Conservation (phyloP, 768 basidiomycete species). For the Tulasnella sp. region DNA sequence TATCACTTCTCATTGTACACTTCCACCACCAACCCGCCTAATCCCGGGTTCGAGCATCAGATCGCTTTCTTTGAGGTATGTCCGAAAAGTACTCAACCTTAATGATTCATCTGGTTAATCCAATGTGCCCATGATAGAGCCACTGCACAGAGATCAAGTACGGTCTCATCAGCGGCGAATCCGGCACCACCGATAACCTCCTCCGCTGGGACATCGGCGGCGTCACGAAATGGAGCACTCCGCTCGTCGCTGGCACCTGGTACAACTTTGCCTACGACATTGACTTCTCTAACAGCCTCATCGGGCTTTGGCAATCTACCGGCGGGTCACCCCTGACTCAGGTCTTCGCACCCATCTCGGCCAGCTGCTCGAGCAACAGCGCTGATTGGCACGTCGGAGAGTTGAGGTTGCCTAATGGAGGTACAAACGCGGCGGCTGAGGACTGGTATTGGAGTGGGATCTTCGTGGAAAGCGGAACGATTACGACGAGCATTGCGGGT, state of each 20-base stretch:
- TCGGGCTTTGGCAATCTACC: constrained; percentile 49
- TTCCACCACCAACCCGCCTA: constrained; percentile 38
- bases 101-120: too few species aligned
- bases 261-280: constrained; percentile 61
- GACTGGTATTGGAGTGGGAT: constrained; percentile 53
- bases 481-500: too few species aligned
- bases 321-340: constrained; percentile 38
- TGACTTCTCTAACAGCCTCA: constrained; percentile 43
- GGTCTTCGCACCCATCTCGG: constrained; percentile 39
- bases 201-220: constrained; percentile 44
- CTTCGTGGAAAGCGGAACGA: constrained; percentile 37
- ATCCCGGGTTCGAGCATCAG: constrained; percentile 43
- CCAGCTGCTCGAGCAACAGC: constrained; percentile 37
- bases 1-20: constrained; percentile 53
- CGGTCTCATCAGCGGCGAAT: constrained; percentile 32
- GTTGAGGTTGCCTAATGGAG: constrained; percentile 34
- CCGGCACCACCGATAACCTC: constrained; percentile 34
- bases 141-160: constrained; percentile 58
- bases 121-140: constrained; percentile 22
- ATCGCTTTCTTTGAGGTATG: constrained; percentile 36
- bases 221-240: constrained; percentile 40
- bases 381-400: constrained; percentile 41
- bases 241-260: constrained; percentile 45
- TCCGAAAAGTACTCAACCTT: too few species aligned
- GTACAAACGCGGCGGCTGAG: constrained; percentile 29